phyloP scores from a whole-genome alignment of 768 basidiomycete species.

The Kwoniella dendrophila region DNA sequence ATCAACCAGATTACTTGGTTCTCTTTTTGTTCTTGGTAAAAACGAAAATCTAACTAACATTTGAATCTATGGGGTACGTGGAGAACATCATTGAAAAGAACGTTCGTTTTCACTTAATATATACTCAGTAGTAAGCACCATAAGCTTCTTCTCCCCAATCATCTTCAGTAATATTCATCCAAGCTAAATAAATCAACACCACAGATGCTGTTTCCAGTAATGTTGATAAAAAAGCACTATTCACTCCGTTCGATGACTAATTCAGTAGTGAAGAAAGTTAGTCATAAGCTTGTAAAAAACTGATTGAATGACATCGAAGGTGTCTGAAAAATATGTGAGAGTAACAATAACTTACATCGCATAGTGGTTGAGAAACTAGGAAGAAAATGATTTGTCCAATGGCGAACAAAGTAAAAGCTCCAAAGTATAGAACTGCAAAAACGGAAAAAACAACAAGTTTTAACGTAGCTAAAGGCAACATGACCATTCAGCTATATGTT shows the following conservation, averaged over 20 bases:
- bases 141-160: conserved; percentile 38
- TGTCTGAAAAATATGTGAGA: neutral
- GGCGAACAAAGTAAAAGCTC: conserved; percentile 74
- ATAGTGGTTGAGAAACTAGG: conserved; percentile 75
- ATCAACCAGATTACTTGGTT: no score
- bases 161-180: conserved; percentile 80
- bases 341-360: conserved; percentile 62
- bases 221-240: conserved; percentile 85
- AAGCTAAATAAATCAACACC: conserved; percentile 70
- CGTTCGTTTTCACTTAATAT: neutral
- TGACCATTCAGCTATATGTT: neutral
- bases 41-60: no score
- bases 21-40: no score
- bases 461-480: neutral
- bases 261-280: conserved; percentile 1
- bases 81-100: no score
- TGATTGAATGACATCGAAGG: neutral
- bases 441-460: neutral
- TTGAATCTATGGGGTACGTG: no score
- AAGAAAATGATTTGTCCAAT: conserved; percentile 81
- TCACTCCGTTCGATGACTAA: conserved; percentile 64
- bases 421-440: conserved; percentile 69
- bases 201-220: conserved; percentile 77
- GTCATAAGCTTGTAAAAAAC: neutral
- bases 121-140: conserved; percentile 3